phyloP scores from a whole-genome alignment of 2,329 filamentous ascomycete genomes.

The Colletotrichum magnum region DNA sequence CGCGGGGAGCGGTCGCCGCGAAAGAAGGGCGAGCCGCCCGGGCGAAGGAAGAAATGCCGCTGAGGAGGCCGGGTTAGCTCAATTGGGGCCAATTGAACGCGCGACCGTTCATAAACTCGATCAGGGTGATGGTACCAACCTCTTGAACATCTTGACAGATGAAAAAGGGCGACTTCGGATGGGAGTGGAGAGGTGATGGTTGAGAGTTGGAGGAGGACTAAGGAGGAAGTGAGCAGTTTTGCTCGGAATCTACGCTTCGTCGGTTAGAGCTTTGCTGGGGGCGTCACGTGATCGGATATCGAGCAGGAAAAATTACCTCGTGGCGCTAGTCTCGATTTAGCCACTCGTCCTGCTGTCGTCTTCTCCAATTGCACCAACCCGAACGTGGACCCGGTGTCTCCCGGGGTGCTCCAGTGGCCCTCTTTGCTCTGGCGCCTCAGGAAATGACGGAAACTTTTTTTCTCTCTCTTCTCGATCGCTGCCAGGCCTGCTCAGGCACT shows the following conservation, averaged over 20 bases:
- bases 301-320: conserved; percentile 40
- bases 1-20: conserved; percentile 69
- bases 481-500: background rate
- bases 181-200: conserved; percentile 70
- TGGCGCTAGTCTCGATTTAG: conserved; percentile 31
- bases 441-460: conserved; percentile 35
- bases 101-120: conserved; percentile 45
- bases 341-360: too few species aligned
- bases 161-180: conserved; percentile 75
- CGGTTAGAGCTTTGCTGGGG: conserved; percentile 59
- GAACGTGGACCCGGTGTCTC: too few species aligned
- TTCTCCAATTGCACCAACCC: too few species aligned
- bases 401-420: background rate
- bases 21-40: conserved; percentile 74
- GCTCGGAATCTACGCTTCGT: conserved; percentile 59
- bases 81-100: conserved; percentile 66
- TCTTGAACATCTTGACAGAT: conserved; percentile 87
- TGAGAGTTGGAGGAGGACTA: conserved; percentile 63
- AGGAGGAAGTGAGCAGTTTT: conserved; percentile 65
- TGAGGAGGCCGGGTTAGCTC: conserved; percentile 63
- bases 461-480: background rate
- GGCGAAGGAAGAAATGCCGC: conserved; percentile 77
- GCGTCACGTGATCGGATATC: conserved; percentile 52
- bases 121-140: conserved; percentile 68
- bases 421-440: background rate